Conservation (phyloP, 345 rosid genomes). For the Trapa incisa region DNA sequence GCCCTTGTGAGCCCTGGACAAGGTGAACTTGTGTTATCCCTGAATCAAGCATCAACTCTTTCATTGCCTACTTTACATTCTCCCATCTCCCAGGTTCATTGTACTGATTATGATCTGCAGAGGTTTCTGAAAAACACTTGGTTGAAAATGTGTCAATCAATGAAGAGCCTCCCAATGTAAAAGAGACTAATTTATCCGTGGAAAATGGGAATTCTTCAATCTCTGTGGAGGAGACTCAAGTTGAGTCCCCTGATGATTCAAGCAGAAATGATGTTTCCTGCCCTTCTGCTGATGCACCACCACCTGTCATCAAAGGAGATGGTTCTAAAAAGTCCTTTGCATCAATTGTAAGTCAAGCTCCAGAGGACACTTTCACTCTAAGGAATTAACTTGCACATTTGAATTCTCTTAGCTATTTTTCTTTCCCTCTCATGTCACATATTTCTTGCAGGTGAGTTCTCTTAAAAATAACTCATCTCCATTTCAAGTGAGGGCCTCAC, state of each 20-base stretch:
- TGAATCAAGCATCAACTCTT: too few species aligned
- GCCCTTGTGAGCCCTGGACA: constrained; percentile 12
- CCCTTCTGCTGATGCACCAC: constrained; percentile 5
- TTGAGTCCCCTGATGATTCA: constrained; percentile 8
- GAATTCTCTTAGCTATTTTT: background rate
- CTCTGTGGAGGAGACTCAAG: constrained; percentile 12
- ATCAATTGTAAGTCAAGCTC: constrained; percentile 35
- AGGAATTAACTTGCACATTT: background rate
- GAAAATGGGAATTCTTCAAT: background rate
- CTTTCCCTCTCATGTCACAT: background rate
- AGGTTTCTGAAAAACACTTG: constrained; percentile 11
- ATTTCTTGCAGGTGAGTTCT: constrained; percentile 28
- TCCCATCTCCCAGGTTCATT: too few species aligned
- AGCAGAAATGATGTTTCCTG: constrained; percentile 9
- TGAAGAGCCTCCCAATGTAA: background rate
- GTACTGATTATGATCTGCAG: constrained; percentile 12
- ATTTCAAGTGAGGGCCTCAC: constrained; percentile 23
- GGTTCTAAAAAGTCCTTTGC: constrained; percentile 46
- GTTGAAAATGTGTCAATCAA: background rate
- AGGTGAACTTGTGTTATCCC: constrained; percentile 16
- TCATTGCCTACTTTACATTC: too few species aligned
- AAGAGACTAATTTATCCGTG: constrained; percentile 15
- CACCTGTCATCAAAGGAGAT: constrained; percentile 22
- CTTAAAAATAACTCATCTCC: constrained; percentile 28
- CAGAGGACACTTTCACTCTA: background rate